phyloP scores from a whole-genome alignment of 2,329 filamentous ascomycete genomes.

The Monosporascus sp. region DNA sequence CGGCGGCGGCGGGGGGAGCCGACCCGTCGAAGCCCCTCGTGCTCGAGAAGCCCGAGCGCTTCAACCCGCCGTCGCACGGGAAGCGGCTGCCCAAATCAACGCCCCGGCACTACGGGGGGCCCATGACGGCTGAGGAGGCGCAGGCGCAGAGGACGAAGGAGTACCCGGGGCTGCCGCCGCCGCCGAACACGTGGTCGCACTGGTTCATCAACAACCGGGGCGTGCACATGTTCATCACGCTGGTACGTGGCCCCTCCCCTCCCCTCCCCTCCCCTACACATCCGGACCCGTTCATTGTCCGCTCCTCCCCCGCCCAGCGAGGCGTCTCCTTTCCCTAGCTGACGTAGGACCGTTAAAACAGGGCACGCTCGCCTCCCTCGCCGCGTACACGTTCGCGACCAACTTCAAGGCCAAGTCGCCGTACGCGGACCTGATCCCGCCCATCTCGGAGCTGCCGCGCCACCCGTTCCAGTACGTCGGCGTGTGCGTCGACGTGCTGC shows the following conservation, averaged over 20 bases:
- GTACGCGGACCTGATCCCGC: constrained; percentile 72
- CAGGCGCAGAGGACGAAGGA: constrained; percentile 61
- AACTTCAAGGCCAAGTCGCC: constrained; percentile 78
- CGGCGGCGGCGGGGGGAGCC: constrained; percentile 3
- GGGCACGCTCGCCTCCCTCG: constrained; percentile 65
- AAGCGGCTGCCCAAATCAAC: constrained; percentile 52
- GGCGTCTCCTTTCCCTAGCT: too few relatives aligned
- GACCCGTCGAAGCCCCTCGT: constrained; percentile 54
- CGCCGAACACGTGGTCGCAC: constrained; percentile 73
- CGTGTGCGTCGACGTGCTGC: constrained; percentile 66
- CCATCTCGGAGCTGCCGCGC: constrained; percentile 60
- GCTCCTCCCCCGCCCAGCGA: neutral
- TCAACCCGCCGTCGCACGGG: constrained; percentile 88
- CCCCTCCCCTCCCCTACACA: neutral
- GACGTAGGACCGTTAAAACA: constrained; percentile 17
- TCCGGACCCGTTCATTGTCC: too few relatives aligned
- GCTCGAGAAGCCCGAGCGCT: constrained; percentile 82
- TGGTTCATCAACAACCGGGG: constrained; percentile 75
- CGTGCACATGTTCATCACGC: constrained; percentile 77
- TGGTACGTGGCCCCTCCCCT: constrained; percentile 50
- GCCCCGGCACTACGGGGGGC: constrained; percentile 70
- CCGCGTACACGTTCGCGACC: constrained; percentile 65
- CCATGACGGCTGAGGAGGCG: constrained; percentile 60
- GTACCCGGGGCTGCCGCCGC: constrained; percentile 87
- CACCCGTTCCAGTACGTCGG: constrained; percentile 65